phyloP scores from a whole-genome alignment of 129 eudicot species.

The Artemisia argyi region DNA sequence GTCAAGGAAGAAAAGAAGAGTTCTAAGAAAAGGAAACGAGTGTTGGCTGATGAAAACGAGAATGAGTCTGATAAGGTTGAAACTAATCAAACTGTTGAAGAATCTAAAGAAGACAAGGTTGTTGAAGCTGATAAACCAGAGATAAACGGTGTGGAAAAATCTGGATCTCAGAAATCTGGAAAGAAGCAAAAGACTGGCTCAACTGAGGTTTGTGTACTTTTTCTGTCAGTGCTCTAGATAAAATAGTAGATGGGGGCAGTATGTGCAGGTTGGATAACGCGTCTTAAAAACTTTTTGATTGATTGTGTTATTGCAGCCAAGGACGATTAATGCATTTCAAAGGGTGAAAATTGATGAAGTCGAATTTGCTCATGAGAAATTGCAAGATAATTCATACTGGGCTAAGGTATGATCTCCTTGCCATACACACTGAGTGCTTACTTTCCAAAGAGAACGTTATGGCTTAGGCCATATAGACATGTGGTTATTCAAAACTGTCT shows the following conservation, averaged over 20 bases:
- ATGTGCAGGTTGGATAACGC: not conserved
- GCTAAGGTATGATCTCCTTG: constrained; percentile 57
- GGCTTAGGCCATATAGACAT: too few species aligned
- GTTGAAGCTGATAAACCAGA: constrained; percentile 23
- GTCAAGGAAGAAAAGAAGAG: constrained; percentile 45
- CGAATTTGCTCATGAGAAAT: constrained; percentile 72
- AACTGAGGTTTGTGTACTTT: constrained; percentile 57
- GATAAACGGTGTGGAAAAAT: constrained; percentile 41
- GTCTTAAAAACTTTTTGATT: constrained; percentile 1
- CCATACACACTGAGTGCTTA: not conserved
- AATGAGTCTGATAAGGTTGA: constrained; percentile 29
- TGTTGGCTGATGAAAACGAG: constrained; percentile 41
- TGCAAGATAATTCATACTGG: constrained; percentile 79
- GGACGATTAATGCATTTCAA: constrained; percentile 67
- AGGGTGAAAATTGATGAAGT: constrained; percentile 84
- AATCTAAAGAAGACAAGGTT: constrained; percentile 37
- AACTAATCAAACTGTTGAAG: constrained; percentile 35
- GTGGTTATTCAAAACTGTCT: too few species aligned
- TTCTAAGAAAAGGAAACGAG: constrained; percentile 60
- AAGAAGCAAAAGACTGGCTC: constrained; percentile 51
- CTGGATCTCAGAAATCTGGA: constrained; percentile 32
- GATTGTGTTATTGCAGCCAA: constrained; percentile 65
- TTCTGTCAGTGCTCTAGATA: not conserved
- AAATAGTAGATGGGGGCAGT: too few species aligned
- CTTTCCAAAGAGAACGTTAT: too few species aligned